Conservation (phyloP, 805 yeast species). For the Jamesozyma jinghongensis region DNA sequence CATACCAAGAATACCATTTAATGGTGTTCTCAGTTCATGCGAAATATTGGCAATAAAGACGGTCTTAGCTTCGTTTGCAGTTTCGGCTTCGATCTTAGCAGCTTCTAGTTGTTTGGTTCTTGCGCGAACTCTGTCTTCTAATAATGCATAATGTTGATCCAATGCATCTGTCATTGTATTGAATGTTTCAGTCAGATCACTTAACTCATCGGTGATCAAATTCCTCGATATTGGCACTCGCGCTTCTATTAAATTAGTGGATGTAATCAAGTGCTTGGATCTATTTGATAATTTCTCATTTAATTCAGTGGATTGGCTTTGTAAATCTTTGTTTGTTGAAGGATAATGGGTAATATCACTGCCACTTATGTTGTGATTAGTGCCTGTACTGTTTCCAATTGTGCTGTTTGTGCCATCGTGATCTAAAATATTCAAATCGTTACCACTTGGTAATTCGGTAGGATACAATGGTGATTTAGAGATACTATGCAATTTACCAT, state of each 20-base stretch:
- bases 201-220: conserved; percentile 70
- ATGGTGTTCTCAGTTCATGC: conserved; percentile 89
- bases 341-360: background rate
- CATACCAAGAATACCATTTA: conserved; percentile 94
- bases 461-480: background rate
- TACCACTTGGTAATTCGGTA: no score
- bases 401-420: background rate
- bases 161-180: conserved; percentile 86
- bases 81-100: conserved; percentile 82
- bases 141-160: conserved; percentile 68
- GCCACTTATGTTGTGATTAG: background rate
- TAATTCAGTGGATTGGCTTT: conserved; percentile 2
- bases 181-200: conserved; percentile 81
- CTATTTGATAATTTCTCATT: conserved; percentile 9
- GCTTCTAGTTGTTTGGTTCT: conserved; percentile 84
- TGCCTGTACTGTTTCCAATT: background rate
- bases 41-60: conserved; percentile 87
- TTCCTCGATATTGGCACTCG: conserved; percentile 41
- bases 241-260: conserved; percentile 31
- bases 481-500: background rate
- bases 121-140: conserved; percentile 81
- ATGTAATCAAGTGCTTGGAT: conserved; percentile 20
- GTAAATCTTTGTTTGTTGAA: background rate
- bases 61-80: conserved; percentile 94
- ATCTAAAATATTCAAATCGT: background rate